Evolutionary conservation across 768 basidiomycete genomes (phyloP), one percentile per base, ranked within the genome.

Genomic region (Trametes sanguinea): DNA sequence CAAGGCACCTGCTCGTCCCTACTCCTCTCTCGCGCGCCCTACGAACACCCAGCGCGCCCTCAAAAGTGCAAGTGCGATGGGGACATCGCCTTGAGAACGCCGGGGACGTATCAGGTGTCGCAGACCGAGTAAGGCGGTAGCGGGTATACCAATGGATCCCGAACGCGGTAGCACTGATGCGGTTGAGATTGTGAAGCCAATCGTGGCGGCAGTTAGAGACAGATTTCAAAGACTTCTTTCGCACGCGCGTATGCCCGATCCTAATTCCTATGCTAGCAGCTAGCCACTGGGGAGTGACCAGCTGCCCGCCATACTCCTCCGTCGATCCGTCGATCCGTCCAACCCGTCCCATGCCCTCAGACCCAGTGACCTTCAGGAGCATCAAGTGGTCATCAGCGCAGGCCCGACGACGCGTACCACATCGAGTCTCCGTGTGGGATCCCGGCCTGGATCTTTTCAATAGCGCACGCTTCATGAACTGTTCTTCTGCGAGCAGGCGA

Each of bases 391-490:
- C 6, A 65, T 63, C 42, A 55, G 32, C 54, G 54, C 60, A 54
- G 16, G 22, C 37, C 61, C 50, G 55, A 39, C 27, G 55, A 33
- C 30, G 50, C 61, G 46, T 64, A 43, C 67, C 67, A 66, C 33
- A 51, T 55, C 30, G 65, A 54, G 48, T 61, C 68, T 48, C 80
- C 80, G 76, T 82, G 78, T 48, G 86, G 81, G 35, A 89, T 73
- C 30, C 83, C 83, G 53, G 72, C 71, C 68, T 84, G 83, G 69
- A 98, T 97, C 82, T 94, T 94, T 75, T 97, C 93, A 48, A 94
- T 66, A 97, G 81, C 46, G 94, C 95, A 65, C 95, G 86, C 78
- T 96, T 95, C 88, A 93, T 91, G 73, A 97, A 98, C 74, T 98
- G 96, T 73, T 98, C 95, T 76, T 95, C 88, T 32, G 94, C 94